phyloP scores from a whole-genome alignment of 768 basidiomycete genomes.

The Amanita molliuscula region DNA sequence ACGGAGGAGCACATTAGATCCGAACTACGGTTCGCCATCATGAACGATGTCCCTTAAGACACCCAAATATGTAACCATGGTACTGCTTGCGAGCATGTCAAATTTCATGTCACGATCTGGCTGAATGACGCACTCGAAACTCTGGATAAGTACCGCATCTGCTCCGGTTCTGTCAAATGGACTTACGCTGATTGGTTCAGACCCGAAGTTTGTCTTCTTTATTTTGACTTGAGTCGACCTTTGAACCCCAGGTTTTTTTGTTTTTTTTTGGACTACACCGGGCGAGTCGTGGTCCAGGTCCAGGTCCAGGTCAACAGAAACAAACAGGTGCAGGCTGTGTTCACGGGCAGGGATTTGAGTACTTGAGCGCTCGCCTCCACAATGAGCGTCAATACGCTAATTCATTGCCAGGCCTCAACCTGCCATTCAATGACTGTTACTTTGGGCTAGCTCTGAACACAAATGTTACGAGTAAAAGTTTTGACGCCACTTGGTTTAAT shows the following conservation, averaged over 20 bases:
- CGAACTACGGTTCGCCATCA: not conserved
- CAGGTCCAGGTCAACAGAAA: too few relatives aligned
- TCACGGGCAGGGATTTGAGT: too few relatives aligned
- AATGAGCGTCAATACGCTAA: not conserved
- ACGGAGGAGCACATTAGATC: not conserved
- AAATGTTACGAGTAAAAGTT: not conserved
- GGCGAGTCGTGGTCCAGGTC: too few relatives aligned
- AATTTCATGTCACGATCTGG: not conserved
- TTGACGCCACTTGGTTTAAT: not conserved
- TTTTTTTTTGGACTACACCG: too few relatives aligned
- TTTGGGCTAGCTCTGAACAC: not conserved
- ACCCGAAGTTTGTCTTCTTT: too few relatives aligned
- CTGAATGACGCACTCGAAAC: not conserved
- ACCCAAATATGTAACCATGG: not conserved
- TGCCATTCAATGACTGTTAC: not conserved
- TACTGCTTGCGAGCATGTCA: not conserved
- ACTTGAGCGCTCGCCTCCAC: not conserved
- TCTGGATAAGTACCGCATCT: too few relatives aligned
- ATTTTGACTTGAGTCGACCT: too few relatives aligned
- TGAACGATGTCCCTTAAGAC: not conserved
- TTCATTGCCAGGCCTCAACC: constrained; percentile 8
- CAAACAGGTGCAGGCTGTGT: too few relatives aligned
- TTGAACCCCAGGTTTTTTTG: too few relatives aligned
- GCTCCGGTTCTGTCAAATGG: too few relatives aligned
- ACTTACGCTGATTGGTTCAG: too few relatives aligned